Evolutionary conservation across 2,329 filamentous ascomycete species (phyloP), one percentile per base, ranked within the genome.

Genomic region (Hymenoscyphus salicellus): DNA sequence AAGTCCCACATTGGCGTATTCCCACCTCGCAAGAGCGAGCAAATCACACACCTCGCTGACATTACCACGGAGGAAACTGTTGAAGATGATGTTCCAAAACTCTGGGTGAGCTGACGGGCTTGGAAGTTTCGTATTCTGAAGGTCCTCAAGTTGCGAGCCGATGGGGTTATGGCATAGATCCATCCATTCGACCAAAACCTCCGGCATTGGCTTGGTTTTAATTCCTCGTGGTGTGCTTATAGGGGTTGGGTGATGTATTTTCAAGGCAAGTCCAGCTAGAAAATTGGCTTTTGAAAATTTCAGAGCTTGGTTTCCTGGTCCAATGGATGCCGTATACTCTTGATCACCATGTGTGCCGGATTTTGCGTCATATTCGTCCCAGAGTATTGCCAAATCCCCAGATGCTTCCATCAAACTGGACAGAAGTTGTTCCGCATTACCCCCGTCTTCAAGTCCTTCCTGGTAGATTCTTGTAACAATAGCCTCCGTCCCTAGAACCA

Each of bases 11-110:
- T 85, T 85, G 30, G 93, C 90, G 66, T 90, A 81, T 68, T 88
- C 88, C 84, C 95, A 97, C 36, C 91, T 91, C 11, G 92, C 92
- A 61, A 86, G 84, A 64, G 83, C 84, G 58, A 98, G 81, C 32
- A 96, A 77, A 57, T 83, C 79, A n/a, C 89, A 82, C 1, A 89
- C 88, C 52, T 86, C 86, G 16, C 76, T 71, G 55, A 96, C 84
- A 64, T 89, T 88, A 52, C 93, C 94, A 57, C 93, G 89, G 30
- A 96, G 80, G 26, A 93, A 81, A 16, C 87, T 82, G 63, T 86
- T 86, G 71, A 89, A 90, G n/a, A 97, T 80, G 1, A 87, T 87
- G 73, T 93, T 91, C 94, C 94, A 98, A 78, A 92, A 98, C 41
- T 90, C 81, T 30, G 83, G 80, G 72, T 95, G 91, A 55, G 87